These are phyloP conservation scores for Metschnikowia cerradonensis DNA, from an alignment of 805 yeast genomes.

Conservation along the genomic window DNA sequence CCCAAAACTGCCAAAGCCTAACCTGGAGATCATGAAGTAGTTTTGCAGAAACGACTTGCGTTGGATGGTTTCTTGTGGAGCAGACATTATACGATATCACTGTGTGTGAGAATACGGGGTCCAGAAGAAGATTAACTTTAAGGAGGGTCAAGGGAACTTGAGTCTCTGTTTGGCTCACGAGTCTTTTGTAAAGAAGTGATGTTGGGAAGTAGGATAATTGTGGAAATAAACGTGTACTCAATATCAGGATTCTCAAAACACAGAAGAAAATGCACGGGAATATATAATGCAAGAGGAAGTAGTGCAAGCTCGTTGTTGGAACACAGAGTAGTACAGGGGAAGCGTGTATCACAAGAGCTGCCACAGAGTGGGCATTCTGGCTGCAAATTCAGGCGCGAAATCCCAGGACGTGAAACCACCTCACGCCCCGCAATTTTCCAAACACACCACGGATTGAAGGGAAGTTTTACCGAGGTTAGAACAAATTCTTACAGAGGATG, in stretches of 20 bases:
- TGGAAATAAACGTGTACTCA: not conserved
- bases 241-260: not conserved
- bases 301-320: not conserved
- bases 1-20: slow-evolving; percentile 80
- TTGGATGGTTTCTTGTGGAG: slow-evolving; percentile 1
- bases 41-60: slow-evolving; percentile 17
- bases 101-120: not conserved
- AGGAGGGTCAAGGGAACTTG: not conserved
- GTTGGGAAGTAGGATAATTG: not conserved
- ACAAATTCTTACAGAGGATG: no score
- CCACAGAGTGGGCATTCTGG: not conserved
- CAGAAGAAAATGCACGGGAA: not conserved
- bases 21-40: slow-evolving; percentile 48
- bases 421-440: not conserved
- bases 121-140: not conserved
- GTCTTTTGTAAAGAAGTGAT: not conserved
- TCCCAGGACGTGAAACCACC: not conserved
- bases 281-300: not conserved
- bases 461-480: no score
- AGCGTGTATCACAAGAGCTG: not conserved
- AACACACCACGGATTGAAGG: not conserved
- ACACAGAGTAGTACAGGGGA: slow-evolving; percentile 1
- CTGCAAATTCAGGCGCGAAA: slow-evolving; percentile 1
- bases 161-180: not conserved
- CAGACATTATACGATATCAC: not conserved